Base-by-base conservation (phyloP, 2,329 filamentous ascomycete genomes). In the Tolypocladium endophyticum region DNA sequence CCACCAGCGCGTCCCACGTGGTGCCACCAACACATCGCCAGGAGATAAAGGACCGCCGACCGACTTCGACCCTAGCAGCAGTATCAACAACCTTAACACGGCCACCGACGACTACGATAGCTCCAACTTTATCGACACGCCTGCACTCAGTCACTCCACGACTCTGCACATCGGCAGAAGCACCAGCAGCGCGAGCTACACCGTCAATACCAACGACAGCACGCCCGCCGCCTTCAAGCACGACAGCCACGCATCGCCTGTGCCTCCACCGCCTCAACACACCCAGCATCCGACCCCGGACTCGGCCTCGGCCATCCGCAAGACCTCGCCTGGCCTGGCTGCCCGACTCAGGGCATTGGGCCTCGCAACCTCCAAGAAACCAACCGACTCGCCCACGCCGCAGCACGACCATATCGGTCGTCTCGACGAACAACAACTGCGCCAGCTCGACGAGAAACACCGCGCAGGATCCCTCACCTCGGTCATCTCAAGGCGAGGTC, bases 401-500 rank as follows among this genome's bases (percentile, higher is more conserved):
- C 67, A 70, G 57, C 66, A 64, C 71, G 79, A 82, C 57, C 74
- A 76, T 68, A 79, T 90, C 67, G 87, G 87, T 64, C 85, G 87
- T 61, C 84, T 91, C 59, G 80, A 87, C 66, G 85, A 90, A 72
- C 79, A 86, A 64, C 87, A 90, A 67, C 79, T 91, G 60, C 82
- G 84, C 65, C 80, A 85, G 68, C 81, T 91, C 67, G 87, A 92
- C 75, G 78, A 83, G 65, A 82, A 84, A 61, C 86, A 89, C 70
- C 81, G 81, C 64, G 81, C 83, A 61, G 78, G 78, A 69, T 83
- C 81, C 30, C 64, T 70, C 70, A 64, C 69, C 69, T 63, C 77
- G 77, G 64, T 77, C 64, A 77, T 89, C 67, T 79, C 86, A 72
- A 81, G 86, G 69, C 81, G 86, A 68, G 87, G 87, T 70, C 84